phyloP scores from a whole-genome alignment of 1,139 yeast genomes.

The Taiozyma sp. region DNA sequence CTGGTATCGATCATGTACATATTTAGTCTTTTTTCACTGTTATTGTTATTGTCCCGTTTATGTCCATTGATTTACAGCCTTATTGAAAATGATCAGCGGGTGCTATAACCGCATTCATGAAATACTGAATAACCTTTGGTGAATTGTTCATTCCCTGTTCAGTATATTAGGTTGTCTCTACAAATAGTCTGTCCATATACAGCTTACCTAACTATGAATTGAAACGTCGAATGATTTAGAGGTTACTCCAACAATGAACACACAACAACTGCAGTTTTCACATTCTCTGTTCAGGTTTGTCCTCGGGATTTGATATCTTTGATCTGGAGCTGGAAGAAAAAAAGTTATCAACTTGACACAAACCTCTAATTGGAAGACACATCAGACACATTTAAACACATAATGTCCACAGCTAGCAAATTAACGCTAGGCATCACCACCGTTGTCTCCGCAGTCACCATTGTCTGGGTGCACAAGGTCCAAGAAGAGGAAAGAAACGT shows the following conservation, averaged over 20 bases:
- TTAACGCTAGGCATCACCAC: conserved; percentile 60
- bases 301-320: not conserved
- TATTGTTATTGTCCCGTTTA: too few species aligned
- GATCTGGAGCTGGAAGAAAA: not conserved
- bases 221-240: too few species aligned
- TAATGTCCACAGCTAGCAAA: conserved; percentile 70
- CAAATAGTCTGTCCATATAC: too few species aligned
- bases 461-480: conserved; percentile 60
- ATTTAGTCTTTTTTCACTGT: too few species aligned
- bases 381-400: not conserved
- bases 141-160: too few species aligned
- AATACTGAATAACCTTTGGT: too few species aligned
- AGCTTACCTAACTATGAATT: too few species aligned
- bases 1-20: too few species aligned
- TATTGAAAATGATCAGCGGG: not conserved
- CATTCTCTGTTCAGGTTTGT: not conserved
- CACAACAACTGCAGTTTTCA: too few species aligned
- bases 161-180: too few species aligned
- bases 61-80: too few species aligned
- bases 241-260: too few species aligned
- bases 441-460: conserved; percentile 49
- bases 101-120: not conserved
- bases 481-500: conserved; percentile 59
- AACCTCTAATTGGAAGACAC: not conserved
- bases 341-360: not conserved